These are phyloP conservation scores for Lactuca saligna DNA, from an alignment of 129 eudicot species.

Conservation along the genomic window DNA sequence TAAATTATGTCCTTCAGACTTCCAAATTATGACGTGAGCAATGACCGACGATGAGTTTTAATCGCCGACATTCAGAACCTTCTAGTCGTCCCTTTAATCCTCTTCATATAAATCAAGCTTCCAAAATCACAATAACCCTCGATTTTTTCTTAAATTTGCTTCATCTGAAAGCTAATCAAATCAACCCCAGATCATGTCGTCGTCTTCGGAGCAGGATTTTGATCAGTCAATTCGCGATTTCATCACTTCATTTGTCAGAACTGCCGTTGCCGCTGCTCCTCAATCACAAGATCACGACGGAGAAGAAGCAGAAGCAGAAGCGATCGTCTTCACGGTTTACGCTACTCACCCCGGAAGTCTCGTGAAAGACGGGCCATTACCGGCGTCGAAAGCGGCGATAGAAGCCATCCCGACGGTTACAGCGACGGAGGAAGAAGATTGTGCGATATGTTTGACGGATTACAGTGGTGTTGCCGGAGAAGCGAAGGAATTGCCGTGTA, in stretches of 20 bases:
- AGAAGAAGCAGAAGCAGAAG: not conserved
- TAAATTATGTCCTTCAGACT: not conserved
- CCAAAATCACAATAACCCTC: not conserved
- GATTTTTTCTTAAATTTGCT: not conserved
- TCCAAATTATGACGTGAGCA: slow-evolving; percentile 18
- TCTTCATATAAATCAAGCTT: not conserved
- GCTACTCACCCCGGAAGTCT: not conserved
- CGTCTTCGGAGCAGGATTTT: slow-evolving; percentile 13
- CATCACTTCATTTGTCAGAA: slow-evolving; percentile 16
- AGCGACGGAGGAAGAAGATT: slow-evolving; percentile 41
- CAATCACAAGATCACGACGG: not conserved
- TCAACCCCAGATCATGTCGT: slow-evolving; percentile 14
- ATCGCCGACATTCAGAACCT: slow-evolving; percentile 30
- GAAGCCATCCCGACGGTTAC: slow-evolving; percentile 44
- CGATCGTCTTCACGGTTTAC: slow-evolving; percentile 7
- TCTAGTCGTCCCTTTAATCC: slow-evolving; percentile 2
- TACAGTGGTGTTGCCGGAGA: slow-evolving; percentile 27
- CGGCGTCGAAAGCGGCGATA: slow-evolving; percentile 59
- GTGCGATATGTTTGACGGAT: slow-evolving; percentile 57
- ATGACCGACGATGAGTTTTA: slow-evolving; percentile 15
- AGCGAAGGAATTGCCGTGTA: slow-evolving; percentile 58
- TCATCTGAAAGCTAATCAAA: not conserved
- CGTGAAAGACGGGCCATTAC: slow-evolving; percentile 24
- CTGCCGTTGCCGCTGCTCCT: slow-evolving; percentile 14
- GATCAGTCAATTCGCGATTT: slow-evolving; percentile 5